Evolutionary conservation across 352 stramenopile genomes (phyloP).

Genomic region (Phytophthora tubulina): DNA sequence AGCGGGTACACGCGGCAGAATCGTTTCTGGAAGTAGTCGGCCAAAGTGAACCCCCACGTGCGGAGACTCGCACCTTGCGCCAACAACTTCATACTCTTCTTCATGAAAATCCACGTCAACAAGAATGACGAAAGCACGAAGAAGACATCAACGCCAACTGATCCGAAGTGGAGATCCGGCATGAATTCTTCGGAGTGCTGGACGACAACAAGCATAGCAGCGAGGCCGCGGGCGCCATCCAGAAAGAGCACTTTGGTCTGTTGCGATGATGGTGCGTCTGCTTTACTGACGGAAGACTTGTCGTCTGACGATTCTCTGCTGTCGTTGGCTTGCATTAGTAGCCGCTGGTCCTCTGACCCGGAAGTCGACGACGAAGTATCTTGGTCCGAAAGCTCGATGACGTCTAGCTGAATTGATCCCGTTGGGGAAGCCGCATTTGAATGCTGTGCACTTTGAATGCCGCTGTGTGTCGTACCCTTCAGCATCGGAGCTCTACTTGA

Average conservation of each 20-base stretch:
- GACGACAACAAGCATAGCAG: constrained; percentile 34
- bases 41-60: constrained; percentile 28
- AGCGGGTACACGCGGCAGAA: constrained; percentile 69
- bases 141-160: constrained; percentile 33
- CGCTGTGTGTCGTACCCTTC: not conserved
- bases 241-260: constrained; percentile 34
- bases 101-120: constrained; percentile 34
- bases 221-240: constrained; percentile 28
- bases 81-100: constrained; percentile 30
- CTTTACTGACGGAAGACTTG: not conserved
- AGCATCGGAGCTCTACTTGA: constrained; percentile 11
- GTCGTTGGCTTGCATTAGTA: constrained; percentile 16
- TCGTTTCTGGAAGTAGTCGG: constrained; percentile 59
- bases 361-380: constrained; percentile 1
- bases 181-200: constrained; percentile 32
- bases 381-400: constrained; percentile 13
- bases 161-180: constrained; percentile 24
- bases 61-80: constrained; percentile 10
- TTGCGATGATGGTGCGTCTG: constrained; percentile 1
- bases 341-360: constrained; percentile 13
- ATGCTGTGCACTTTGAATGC: not conserved
- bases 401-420: constrained; percentile 2
- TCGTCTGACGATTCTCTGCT: not conserved
- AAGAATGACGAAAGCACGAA: constrained; percentile 38
- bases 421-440: not conserved